These are phyloP conservation scores for Cladochytrium replicatum DNA, from an alignment of 192 early-diverging fungal genomes.

Conservation along the genomic window DNA sequence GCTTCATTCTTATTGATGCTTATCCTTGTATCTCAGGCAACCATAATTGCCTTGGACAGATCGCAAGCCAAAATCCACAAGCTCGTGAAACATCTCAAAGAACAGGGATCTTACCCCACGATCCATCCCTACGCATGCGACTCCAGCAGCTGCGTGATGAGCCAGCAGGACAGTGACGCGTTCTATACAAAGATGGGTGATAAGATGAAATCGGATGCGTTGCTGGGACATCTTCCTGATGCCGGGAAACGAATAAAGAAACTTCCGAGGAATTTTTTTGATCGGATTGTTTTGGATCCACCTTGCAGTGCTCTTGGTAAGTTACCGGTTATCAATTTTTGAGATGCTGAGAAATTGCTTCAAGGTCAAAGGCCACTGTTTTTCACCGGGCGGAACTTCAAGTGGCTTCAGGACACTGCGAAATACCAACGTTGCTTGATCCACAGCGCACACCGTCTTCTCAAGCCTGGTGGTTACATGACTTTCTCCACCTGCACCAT, in stretches of 20 bases:
- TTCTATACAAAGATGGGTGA: too few species aligned
- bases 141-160: conserved; percentile 10
- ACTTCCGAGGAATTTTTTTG: conserved; percentile 13
- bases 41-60: conserved; percentile 13
- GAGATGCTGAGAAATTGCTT: too few species aligned
- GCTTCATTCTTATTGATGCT: background rate
- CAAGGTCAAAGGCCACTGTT: too few species aligned
- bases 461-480: too few species aligned
- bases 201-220: too few species aligned
- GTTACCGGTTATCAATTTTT: too few species aligned
- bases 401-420: too few species aligned
- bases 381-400: too few species aligned
- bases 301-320: conserved; percentile 10
- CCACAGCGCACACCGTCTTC: too few species aligned
- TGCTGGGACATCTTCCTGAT: too few species aligned
- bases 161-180: conserved; percentile 2
- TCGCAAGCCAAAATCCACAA: conserved; percentile 6
- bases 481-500: conserved; percentile 9
- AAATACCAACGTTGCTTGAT: too few species aligned
- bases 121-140: conserved; percentile 7
- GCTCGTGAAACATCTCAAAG: background rate
- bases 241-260: conserved; percentile 1
- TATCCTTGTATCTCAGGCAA: background rate
- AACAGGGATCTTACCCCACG: background rate
- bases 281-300: conserved; percentile 9